Base-by-base conservation (phyloP, 176 grass and related monocot species). In the Carex littledalei region DNA sequence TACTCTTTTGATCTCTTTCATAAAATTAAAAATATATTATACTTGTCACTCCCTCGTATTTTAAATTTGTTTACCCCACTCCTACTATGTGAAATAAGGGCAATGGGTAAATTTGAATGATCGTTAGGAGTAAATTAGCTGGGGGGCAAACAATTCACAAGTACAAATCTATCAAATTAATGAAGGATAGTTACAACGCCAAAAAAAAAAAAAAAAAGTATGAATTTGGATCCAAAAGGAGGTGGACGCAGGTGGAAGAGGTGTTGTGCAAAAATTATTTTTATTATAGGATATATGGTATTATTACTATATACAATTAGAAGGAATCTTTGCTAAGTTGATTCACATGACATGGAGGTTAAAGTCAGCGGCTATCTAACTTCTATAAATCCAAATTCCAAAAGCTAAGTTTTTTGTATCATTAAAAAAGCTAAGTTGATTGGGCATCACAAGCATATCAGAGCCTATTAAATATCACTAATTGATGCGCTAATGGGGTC, bases 321-420 rank as follows among this genome's bases (percentile, higher is more conserved):
- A 64, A 63, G 58, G 79, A 81, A 81, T 81, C 79, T 64, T 37
- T 61, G 43, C 55, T 4, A 59, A 80, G 45, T 80, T 59, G 78
- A 80, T 80, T 80, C 79, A 63, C 79, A 81, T 81, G 79, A 82
- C 65, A 82, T 65, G 31, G 17, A 65, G 34, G 58, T 17, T 49
- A 65, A 82, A 82, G 79, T 82, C 79, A 82, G 79, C 79, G 79
- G 21, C n/a, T 65, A 65, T 74, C 6, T 63, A 45, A 50, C 0
- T 32, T 65, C 47, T 50, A 82, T 82, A 82, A 82, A 75, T 75
- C 14, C 18, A 17, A 41, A 45, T 16, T 75, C n/a, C 17, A 82
- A 29, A 81, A 64, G 79, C 34, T 17, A 49, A 24, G 2, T 82
- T 45, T 24, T 24, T 24, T 24, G 0, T 24, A 24, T 24, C 24